Base-by-base conservation (phyloP, 768 basidiomycete species). In the Kwoniella heveanensis region DNA sequence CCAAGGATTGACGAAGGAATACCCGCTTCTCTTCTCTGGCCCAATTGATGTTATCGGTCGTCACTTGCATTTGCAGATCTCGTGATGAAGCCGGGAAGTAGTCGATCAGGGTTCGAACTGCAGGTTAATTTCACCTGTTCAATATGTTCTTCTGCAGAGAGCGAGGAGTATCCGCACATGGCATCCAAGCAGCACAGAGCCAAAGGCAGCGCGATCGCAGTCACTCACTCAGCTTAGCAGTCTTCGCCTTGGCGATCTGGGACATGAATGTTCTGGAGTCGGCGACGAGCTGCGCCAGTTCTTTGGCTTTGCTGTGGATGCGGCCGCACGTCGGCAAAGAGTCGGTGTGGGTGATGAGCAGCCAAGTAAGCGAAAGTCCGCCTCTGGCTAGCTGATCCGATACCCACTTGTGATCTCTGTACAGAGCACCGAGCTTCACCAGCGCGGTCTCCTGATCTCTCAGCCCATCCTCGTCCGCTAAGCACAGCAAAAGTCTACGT, bases 221-320 rank as follows among this genome's bases (percentile, higher is more conserved):
- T 13, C 6, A 80, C 88, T 70, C 66, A 92, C 92, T 95, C 67
- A 97, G 86, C 82, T 95, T 95, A 2, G 93, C 93, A 0, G 95
- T 96, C 81, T 97, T 96, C 1, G 93, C 94, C 81, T 97, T 97
- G 17, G 94, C 94, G 0, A 92, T 90, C n/a, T 89, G 89, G 0
- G 90, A 88, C 85, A 95, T 90, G 83, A 94, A 92, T 0, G 86
- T 84, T 53, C 92, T 83, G 0, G 91, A 92, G 26, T 88, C 83
- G 0, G 87, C 89, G 59, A 96, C 90, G 37, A 95, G 88, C 58
- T 92, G 86, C 10, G 92, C 91, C 1, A 98, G 84, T 19, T 90
- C 90, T 65, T 87, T 80, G 21, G 90, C 88, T 82, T 97, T 90
- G 73, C 92, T 96, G 27, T 22, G 21, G 25, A n/a, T n/a, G n/a